Base-by-base conservation (phyloP, 768 basidiomycete species). In the Lentinula boryana region DNA sequence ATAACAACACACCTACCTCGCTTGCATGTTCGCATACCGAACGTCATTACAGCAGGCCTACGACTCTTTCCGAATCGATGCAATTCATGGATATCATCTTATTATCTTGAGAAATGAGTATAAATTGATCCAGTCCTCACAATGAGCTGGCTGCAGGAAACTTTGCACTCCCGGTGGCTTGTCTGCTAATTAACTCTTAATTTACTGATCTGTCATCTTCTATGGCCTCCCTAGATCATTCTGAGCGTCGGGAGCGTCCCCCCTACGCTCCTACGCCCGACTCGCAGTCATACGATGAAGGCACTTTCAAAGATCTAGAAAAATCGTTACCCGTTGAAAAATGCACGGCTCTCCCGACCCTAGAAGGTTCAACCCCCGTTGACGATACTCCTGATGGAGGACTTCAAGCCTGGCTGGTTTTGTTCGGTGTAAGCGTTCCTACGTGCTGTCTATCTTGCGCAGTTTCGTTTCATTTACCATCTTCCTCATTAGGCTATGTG, bases 351-450 rank as follows among this genome's bases (percentile, higher is more conserved):
- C 21, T 43, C 40, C 54, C 35, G 15, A 56, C 55, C 13, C 21
- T 56, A 23, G 13, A 36, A 27, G 23, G 16, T n/a, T 56, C 40
- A 16, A 40, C 55, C 5, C 16, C 44, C 2, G 36, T 48, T 31
- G 57, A 58, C 46, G 48, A 58, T 36, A 35, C 33, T 12, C 57
- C 57, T 18, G 57, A 58, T 18, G 57, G 57, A 16, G 57, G 57
- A 21, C 18, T 58, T 6, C 31, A 43, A 4, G 57, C 57, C 15
- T 58, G 57, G 57, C 36, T 50, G 32, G 57, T 58, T 36, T 21
- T 58, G 21, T 58, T 58, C 46, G 57, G 57, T 43, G 57, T 58
- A 46, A 58, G 57, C 10, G 3, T 8, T 23, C 2, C 10, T 50
- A 7, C 15, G 4, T 15, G 8, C 9, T 36, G 21, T 58, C 23